Evolutionary conservation across 768 basidiomycete species (phyloP), one percentile per base, ranked within the genome.

Genomic region (Mycena capillaripes): DNA sequence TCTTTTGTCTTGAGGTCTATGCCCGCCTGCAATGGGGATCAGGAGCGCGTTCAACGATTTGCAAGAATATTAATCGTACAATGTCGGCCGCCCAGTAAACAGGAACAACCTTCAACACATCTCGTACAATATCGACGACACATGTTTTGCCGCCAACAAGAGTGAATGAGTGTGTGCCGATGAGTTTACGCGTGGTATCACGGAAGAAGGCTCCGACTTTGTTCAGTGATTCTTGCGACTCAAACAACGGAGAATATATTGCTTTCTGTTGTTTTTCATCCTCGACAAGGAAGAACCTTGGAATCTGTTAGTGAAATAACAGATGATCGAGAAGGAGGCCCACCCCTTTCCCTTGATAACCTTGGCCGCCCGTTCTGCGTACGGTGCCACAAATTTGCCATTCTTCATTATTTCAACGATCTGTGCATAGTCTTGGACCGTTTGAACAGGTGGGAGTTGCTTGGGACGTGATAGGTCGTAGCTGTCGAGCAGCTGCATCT

Each of bases 71-170:
- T 21, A 12, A 6, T 84, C 91, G 56, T 71, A 95, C 95, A 38
- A 96, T 82, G 55, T 94, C 90, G 25, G 93, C 91, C 30, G 86
- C 89, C 93, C 94, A 96, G 71, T 88, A 81, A 29, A 94, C 81
- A 14, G 95, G 91, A 1, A 92, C 86, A 40, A 84, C 76, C 77
- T 88, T 91, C 69, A 95, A 76, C 10, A 95, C 92, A 74, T 93
- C 89, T 19, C 86, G 86, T 16, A 92, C 91, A 57, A 96, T 81
- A 76, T 96, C 92, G 21, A 95, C 86, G 46, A 85, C 86, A 30
- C 78, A 82, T 7, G 83, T 83, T 42, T 88, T 86, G 27, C 86
- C 82, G n/a, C 89, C 90, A 17, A 92, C 87, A n/a, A 91, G 78
- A 3, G 85, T 76, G 79, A 84, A 93, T 4, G 93, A 90, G 69